Conservation (phyloP, 192 early-diverging fungal species). For the Entomortierella beljakovae region DNA sequence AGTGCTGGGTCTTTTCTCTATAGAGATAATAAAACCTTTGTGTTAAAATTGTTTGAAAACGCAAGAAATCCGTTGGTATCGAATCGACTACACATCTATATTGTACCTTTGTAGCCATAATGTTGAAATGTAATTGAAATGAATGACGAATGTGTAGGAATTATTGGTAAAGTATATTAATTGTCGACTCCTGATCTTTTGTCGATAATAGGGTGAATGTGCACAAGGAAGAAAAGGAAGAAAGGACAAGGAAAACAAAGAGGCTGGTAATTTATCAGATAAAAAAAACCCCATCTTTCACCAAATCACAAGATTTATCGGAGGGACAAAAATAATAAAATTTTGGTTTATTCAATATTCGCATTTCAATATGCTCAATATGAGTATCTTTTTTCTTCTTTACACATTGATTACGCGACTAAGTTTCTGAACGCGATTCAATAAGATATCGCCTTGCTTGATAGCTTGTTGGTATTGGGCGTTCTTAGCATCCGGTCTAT, state of each 20-base stretch:
- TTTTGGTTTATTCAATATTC: neutral
- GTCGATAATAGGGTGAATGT: too few species aligned
- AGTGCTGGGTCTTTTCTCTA: conserved; percentile 49
- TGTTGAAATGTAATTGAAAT: conserved; percentile 2
- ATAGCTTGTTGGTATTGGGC: conserved; percentile 97
- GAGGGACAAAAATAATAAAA: too few species aligned
- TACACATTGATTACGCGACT: conserved; percentile 93
- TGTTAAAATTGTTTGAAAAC: neutral
- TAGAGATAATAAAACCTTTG: neutral
- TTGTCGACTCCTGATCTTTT: too few species aligned
- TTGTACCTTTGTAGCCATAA: conserved; percentile 16
- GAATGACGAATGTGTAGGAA: neutral
- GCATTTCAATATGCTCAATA: neutral
- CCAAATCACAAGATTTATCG: too few species aligned
- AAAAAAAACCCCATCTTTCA: too few species aligned
- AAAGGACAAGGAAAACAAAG: too few species aligned
- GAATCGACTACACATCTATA: too few species aligned
- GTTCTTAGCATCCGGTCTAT: conserved; percentile 98
- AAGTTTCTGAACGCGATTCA: conserved; percentile 97
- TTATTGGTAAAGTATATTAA: neutral
- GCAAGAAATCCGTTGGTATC: neutral
- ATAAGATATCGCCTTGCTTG: conserved; percentile 95
- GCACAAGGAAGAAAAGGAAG: too few species aligned
- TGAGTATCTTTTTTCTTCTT: conserved; percentile 4
- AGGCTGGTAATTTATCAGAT: too few species aligned